Conservation (phyloP, 345 rosid species). For the Noccaea caerulescens region DNA sequence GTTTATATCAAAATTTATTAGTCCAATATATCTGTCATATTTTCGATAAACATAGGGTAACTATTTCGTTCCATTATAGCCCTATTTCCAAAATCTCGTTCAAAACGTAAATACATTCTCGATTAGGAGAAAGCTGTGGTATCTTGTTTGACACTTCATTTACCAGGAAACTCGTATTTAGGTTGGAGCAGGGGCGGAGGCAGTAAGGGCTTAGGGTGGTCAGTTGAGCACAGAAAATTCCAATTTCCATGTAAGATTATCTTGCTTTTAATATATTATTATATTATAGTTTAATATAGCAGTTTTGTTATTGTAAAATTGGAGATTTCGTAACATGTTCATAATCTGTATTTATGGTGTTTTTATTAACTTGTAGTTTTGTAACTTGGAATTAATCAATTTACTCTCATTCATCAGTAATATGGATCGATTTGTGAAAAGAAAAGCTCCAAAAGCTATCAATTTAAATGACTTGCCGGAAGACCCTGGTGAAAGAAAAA, state of each 20-base stretch:
- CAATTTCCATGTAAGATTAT: too few species aligned
- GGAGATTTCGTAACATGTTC: too few species aligned
- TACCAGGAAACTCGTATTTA: conserved; percentile 24
- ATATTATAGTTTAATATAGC: too few species aligned
- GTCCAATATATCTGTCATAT: not conserved
- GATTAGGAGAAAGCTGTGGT: conserved; percentile 10
- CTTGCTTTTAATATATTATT: too few species aligned
- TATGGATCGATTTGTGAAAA: not conserved
- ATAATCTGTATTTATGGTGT: too few species aligned
- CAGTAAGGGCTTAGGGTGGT: too few species aligned
- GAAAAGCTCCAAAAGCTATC: not conserved
- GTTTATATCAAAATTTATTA: not conserved
- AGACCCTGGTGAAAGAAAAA: not conserved
- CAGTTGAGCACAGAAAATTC: too few species aligned
- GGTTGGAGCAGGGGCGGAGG: not conserved
- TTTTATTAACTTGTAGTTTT: too few species aligned
- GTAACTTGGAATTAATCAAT: too few species aligned
- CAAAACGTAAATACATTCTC: not conserved
- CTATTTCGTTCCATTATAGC: not conserved
- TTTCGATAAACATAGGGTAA: not conserved
- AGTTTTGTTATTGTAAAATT: too few species aligned
- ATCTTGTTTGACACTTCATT: conserved; percentile 22
- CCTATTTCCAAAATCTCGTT: conserved; percentile 8
- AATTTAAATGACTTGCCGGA: not conserved
- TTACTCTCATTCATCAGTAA: too few species aligned